Evolutionary conservation across 495 filamentous ascomycete species (phyloP), one percentile per base, ranked within the genome.

Genomic region (Aspergillus homomorphus): DNA sequence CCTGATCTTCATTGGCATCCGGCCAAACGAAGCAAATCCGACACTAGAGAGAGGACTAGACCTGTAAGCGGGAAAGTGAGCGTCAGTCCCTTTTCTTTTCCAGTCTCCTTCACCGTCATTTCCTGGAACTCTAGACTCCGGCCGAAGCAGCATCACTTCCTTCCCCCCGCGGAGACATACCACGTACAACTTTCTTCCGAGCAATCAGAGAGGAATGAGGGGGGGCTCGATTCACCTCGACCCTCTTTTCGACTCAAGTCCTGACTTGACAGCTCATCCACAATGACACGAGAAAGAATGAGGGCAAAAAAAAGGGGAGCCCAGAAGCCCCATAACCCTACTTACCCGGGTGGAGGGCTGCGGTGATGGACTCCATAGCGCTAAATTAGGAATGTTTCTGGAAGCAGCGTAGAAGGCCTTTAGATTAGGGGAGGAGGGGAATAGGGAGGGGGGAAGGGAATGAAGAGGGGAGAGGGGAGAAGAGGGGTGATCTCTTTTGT

Each of bases 351-450:
- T 24, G 41, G 53, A 26, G 42, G 54, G 3, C 22, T 51, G 21
- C n/a, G 46, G 48, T 38, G 33, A 5, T 38, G 33, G 33, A 38
- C 33, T 38, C 33, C 33, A 38, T 38, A 38, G 33, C 33, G 33
- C 33, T 38, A 38, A 38, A 51, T 26, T 18, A 18, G 58, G 58
- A 60, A 60, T 54, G 41, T 45, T 66, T 66, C 64, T 66, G 54
- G 64, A 66, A 66, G 60, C 53, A 51, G 45, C 64, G 60, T 59
- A 59, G 64, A 66, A 65, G 41, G 53, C 38, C 33, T 30, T 4
- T 46, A 38, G 10, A 38, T 51, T 18, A 45, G 23, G 48, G 45
- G n/a, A 22, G 45, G 19, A 48, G 45, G n/a, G 12, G 18, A 2
- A 8, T 51, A 28, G 15, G 23, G 48, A n/a, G 23, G n/a, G 48